A percentile compares a stretch with the other conserved stretches of the same genome.
Conservation (phyloP, 495 filamentous ascomycete genomes). For the Daldinia bambusicola region DNA sequence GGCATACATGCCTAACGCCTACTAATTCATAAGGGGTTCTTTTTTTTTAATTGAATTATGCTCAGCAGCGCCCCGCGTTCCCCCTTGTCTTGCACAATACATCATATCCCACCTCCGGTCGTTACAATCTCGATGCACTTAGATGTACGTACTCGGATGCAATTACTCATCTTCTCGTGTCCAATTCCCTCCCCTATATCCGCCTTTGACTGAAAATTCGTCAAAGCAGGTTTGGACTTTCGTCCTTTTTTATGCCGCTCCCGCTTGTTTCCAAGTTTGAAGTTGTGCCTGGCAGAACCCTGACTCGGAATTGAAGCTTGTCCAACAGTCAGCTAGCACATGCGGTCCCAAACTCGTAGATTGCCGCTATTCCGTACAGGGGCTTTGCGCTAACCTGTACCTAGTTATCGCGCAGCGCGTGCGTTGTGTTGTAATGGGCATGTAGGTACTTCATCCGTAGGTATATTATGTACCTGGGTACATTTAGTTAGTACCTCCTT, state of each 20-base stretch:
- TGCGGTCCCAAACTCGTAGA: conserved; percentile 1
- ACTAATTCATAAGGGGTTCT: conserved; percentile 16
- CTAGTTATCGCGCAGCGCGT: conserved; percentile 37
- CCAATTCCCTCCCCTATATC: neutral
- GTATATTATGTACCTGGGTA: neutral
- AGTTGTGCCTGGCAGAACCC: conserved; percentile 39
- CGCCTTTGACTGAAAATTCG: conserved; percentile 20
- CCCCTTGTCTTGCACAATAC: too few relatives aligned
- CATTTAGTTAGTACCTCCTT: too few relatives aligned
- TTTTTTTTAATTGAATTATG: conserved; percentile 10
- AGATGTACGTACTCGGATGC: conserved; percentile 11
- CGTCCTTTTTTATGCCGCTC: conserved; percentile 32
- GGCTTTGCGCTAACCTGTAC: neutral
- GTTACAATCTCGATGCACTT: conserved; percentile 2
- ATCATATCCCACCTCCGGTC: conserved; percentile 6
- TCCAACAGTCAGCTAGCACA: conserved; percentile 14
- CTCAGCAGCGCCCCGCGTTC: too few relatives aligned
- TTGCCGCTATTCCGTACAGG: neutral
- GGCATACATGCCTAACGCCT: too few relatives aligned
- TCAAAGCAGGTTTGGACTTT: conserved; percentile 23
- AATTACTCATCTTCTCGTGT: conserved; percentile 11
- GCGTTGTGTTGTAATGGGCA: conserved; percentile 5
- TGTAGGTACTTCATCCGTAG: neutral
- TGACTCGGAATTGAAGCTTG: conserved; percentile 24
- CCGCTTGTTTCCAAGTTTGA: conserved; percentile 36